Evolutionary conservation across 495 filamentous ascomycete species (phyloP).

Genomic region (Penicillium canariense): DNA sequence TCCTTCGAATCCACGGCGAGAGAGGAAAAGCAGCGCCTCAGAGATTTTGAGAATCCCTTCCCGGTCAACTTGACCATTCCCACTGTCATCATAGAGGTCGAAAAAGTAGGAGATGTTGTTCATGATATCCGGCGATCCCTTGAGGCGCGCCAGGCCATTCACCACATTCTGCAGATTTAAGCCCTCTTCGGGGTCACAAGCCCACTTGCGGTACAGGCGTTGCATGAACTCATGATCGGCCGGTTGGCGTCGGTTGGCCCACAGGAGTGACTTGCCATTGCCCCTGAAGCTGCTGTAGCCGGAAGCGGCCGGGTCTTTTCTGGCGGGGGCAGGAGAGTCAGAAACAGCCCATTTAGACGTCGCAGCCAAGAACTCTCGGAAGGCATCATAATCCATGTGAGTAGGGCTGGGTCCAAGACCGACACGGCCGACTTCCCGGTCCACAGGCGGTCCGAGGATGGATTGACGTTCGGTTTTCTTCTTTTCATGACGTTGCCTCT

Average conservation of each 20-base stretch:
- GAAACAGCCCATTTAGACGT: constrained; percentile 89
- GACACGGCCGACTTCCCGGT: constrained; percentile 66
- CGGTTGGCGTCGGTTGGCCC: constrained; percentile 77
- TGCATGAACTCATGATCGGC: constrained; percentile 95
- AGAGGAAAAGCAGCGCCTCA: constrained; percentile 90
- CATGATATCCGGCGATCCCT: constrained; percentile 94
- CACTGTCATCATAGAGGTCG: constrained; percentile 90
- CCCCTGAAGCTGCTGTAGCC: constrained; percentile 50
- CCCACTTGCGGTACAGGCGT: constrained; percentile 86
- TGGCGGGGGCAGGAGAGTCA: constrained; percentile 63
- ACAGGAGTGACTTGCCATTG: constrained; percentile 52
- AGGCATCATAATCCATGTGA: constrained; percentile 94
- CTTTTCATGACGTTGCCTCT: constrained; percentile 58
- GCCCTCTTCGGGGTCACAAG: constrained; percentile 67
- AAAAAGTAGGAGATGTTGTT: constrained; percentile 96
- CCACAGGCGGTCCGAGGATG: constrained; percentile 38
- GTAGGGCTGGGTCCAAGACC: constrained; percentile 84
- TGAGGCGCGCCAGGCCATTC: constrained; percentile 81
- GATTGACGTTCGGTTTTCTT: constrained; percentile 53
- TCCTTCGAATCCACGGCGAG: constrained; percentile 78
- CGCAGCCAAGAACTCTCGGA: constrained; percentile 86
- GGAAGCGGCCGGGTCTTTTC: constrained; percentile 54
- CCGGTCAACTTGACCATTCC: constrained; percentile 89
- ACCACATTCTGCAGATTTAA: constrained; percentile 89
- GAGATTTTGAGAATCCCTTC: constrained; percentile 95